A percentile compares a stretch with the other conserved stretches of the same genome.
Conservation (phyloP, 257 asterid genomes). For the Eucommia ulmoides region DNA sequence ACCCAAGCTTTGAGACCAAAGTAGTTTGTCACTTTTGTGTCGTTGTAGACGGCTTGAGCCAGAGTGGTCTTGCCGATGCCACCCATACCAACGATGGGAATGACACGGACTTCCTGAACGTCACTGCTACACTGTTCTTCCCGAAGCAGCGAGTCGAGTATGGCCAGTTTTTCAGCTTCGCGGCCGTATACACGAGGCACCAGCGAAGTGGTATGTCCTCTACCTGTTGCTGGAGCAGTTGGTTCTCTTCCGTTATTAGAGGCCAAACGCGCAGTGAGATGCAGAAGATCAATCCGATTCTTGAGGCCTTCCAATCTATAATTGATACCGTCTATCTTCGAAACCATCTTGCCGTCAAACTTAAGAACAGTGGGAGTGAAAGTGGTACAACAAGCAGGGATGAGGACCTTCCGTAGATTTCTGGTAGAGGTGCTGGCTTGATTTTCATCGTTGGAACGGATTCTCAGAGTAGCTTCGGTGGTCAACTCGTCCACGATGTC, state of each 20-base stretch:
- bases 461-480: slow-evolving; percentile 30
- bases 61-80: no score
- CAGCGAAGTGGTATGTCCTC: background rate
- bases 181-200: background rate
- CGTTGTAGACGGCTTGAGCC: no score
- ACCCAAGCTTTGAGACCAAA: no score
- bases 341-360: slow-evolving; percentile 7
- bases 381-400: slow-evolving; percentile 27
- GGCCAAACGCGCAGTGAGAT: background rate
- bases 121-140: no score
- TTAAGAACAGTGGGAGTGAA: slow-evolving; percentile 30
- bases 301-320: slow-evolving; percentile 18
- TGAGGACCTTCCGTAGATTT: slow-evolving; percentile 13
- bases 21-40: no score
- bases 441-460: slow-evolving; percentile 13
- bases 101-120: no score
- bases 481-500: slow-evolving; percentile 55
- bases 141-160: background rate
- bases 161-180: background rate
- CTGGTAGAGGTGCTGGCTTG: slow-evolving; percentile 17
- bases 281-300: slow-evolving; percentile 24
- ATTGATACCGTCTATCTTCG: slow-evolving; percentile 32
- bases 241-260: background rate
- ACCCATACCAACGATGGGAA: no score
- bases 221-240: background rate